These are phyloP conservation scores for Cercospora sp. DNA, from an alignment of 2,329 filamentous ascomycete species.

Conservation along the genomic window DNA sequence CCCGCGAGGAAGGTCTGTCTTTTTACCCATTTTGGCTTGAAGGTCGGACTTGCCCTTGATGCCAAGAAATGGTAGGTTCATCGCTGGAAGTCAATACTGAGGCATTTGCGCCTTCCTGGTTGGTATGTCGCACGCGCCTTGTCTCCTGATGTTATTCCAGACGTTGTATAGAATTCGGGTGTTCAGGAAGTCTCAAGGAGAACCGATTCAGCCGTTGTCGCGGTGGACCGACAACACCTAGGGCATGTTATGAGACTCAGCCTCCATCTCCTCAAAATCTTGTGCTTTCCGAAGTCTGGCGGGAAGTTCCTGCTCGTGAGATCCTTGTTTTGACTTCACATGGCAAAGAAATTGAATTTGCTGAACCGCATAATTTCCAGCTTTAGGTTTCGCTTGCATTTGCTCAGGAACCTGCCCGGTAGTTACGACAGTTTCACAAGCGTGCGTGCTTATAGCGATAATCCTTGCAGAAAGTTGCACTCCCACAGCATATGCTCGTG, in stretches of 20 bases:
- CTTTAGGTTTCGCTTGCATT: not conserved
- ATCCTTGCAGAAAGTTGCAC: not conserved
- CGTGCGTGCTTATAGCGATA: not conserved
- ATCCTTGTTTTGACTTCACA: not conserved
- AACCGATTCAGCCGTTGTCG: not conserved
- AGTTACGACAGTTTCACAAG: not conserved
- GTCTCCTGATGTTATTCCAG: not conserved
- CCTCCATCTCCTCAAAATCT: not conserved
- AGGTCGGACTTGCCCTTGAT: not conserved
- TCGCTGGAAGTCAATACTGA: not conserved
- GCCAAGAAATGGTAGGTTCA: not conserved
- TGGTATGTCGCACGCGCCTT: not conserved
- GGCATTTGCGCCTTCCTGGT: not conserved
- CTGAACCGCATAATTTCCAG: not conserved
- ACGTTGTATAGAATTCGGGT: not conserved
- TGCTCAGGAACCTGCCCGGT: not conserved
- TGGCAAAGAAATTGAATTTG: not conserved
- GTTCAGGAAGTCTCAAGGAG: not conserved
- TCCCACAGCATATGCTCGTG: not conserved
- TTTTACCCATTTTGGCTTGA: not conserved
- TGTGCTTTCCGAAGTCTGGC: not conserved
- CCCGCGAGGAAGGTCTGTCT: not conserved
- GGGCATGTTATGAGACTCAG: not conserved
- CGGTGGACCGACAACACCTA: not conserved
- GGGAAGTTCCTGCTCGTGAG: not conserved